Percentiles rank a stretch among this genome's conserved stretches.
Evolutionary conservation across 768 basidiomycete genomes (phyloP).

Genomic region (Pleurotus sapidus): DNA sequence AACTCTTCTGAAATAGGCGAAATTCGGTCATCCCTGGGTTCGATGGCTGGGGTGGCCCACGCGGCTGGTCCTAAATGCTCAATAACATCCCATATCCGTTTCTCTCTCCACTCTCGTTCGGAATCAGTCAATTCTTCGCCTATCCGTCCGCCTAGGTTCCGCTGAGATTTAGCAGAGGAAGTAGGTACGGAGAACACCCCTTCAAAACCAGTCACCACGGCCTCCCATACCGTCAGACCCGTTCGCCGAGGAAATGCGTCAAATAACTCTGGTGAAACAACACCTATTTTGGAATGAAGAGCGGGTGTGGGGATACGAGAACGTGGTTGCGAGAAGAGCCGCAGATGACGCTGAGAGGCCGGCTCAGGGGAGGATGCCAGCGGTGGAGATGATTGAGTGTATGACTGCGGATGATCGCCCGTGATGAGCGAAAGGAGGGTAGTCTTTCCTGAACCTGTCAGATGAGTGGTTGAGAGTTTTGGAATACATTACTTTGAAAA

Average conservation of each 20-base stretch:
- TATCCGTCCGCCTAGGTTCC: constrained; percentile 42
- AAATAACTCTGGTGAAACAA: constrained; percentile 86
- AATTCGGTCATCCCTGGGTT: no score
- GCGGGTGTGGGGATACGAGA: constrained; percentile 62
- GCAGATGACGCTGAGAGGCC: constrained; percentile 46
- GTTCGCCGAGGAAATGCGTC: constrained; percentile 84
- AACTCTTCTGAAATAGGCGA: constrained; percentile 35
- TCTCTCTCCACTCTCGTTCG: constrained; percentile 29
- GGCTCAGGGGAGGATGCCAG: constrained; percentile 40
- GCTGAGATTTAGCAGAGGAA: constrained; percentile 37
- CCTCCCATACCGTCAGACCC: constrained; percentile 70
- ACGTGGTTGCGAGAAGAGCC: constrained; percentile 63
- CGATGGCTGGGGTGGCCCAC: constrained; percentile 30
- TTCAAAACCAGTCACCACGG: constrained; percentile 84
- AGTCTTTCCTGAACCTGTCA: constrained; percentile 87
- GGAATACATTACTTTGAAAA: neutral
- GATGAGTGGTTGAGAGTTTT: neutral
- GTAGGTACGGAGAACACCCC: constrained; percentile 60
- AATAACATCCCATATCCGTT: constrained; percentile 54
- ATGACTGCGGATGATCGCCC: constrained; percentile 95
- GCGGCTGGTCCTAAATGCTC: constrained; percentile 56
- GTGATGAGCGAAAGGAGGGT: constrained; percentile 88
- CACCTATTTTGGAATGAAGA: constrained; percentile 67
- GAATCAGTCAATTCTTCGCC: constrained; percentile 19
- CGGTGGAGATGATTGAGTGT: constrained; percentile 50